Evolutionary conservation across 2,329 filamentous ascomycete genomes (phyloP).

Genomic region (Fusarium sp.): DNA sequence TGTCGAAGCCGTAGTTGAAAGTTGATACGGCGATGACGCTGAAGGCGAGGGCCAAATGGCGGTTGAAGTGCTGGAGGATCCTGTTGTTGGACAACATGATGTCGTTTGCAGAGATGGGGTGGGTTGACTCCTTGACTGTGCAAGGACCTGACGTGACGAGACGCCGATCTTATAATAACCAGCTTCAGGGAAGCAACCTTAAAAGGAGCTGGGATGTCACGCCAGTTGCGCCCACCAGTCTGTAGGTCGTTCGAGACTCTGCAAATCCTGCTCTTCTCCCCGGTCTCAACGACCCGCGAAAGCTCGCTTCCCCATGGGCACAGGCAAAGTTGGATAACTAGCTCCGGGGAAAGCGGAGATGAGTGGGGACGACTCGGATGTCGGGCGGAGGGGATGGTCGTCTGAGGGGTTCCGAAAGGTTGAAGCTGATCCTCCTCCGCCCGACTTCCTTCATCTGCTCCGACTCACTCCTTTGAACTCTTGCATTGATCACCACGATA

Average conservation of each 20-base stretch:
- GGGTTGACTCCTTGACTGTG: neutral
- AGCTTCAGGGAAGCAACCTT: neutral
- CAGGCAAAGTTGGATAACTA: neutral
- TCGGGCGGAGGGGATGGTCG: constrained; percentile 14
- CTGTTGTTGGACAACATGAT: constrained; percentile 20
- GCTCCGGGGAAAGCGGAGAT: neutral
- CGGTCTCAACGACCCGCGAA: neutral
- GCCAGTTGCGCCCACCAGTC: neutral
- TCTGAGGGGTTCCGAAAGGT: neutral
- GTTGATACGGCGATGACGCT: constrained; percentile 48
- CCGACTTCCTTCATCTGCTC: constrained; percentile 16
- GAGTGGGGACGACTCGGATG: constrained; percentile 5
- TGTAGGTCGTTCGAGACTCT: neutral
- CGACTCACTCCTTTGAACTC: neutral
- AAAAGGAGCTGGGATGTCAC: neutral
- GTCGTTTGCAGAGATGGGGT: neutral
- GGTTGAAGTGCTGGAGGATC: constrained; percentile 18
- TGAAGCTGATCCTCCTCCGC: constrained; percentile 4
- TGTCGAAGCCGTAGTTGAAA: constrained; percentile 54
- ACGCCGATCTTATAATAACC: neutral
- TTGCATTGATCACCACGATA: neutral
- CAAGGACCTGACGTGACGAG: neutral
- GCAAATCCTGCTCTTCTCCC: neutral
- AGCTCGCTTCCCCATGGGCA: neutral
- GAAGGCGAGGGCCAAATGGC: neutral